phyloP scores from a whole-genome alignment of 768 basidiomycete genomes.

The Dentipellis fragilis region DNA sequence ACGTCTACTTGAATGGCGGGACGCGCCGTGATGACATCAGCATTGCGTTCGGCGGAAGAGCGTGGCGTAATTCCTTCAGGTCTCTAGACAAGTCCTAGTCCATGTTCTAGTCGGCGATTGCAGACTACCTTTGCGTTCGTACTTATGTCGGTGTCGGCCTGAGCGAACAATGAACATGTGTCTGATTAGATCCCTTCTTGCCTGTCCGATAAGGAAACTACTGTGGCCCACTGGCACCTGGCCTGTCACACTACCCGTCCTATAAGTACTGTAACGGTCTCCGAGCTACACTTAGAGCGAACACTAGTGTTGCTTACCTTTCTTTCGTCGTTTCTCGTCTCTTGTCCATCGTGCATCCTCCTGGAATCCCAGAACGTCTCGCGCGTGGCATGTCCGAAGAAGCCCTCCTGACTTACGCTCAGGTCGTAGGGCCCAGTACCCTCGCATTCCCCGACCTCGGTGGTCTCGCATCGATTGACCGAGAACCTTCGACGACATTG shows the following conservation, averaged over 20 bases:
- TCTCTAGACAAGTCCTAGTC: no score
- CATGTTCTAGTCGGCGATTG: no score
- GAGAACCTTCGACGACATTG: slow-evolving; percentile 2
- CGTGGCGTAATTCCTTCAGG: neutral
- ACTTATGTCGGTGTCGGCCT: no score
- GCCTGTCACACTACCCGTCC: neutral
- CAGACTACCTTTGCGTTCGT: no score
- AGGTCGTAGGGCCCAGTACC: neutral
- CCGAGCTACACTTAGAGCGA: no score
- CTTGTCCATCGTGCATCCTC: no score
- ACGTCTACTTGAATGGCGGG: neutral
- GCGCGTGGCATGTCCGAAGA: neutral
- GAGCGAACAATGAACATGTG: neutral
- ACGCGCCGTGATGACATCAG: slow-evolving; percentile 26
- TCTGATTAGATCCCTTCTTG: neutral
- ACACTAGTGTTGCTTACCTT: no score
- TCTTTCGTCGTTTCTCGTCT: no score
- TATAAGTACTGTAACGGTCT: neutral
- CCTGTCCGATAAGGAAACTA: neutral
- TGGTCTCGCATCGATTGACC: neutral
- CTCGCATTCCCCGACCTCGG: slow-evolving; percentile 28
- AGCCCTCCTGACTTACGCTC: neutral
- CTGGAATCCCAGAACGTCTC: no score
- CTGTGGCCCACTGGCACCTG: neutral
- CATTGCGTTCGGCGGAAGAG: slow-evolving; percentile 25